phyloP scores from a whole-genome alignment of 352 stramenopile species.

The Phytophthora quininea region DNA sequence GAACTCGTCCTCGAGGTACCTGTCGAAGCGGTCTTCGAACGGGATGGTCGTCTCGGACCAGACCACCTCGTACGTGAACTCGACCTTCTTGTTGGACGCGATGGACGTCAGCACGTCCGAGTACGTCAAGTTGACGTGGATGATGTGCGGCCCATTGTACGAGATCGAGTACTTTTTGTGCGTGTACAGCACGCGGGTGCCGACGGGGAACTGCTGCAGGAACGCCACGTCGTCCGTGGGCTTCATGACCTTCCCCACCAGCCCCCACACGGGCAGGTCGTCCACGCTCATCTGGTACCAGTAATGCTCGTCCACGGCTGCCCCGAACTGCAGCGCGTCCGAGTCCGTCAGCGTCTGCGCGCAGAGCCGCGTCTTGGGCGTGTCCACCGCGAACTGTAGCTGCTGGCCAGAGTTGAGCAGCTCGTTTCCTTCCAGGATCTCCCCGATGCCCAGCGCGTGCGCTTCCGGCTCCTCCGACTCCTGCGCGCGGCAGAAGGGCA shows the following conservation, averaged over 20 bases:
- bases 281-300: constrained; percentile 99
- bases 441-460: constrained; percentile 91
- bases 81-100: constrained; percentile 86
- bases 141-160: constrained; percentile 97
- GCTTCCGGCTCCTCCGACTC: constrained; percentile 32
- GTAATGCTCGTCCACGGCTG: constrained; percentile 95
- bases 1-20: constrained; percentile 99
- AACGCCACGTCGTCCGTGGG: constrained; percentile 82
- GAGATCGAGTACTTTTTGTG: constrained; percentile 96
- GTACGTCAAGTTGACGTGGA: constrained; percentile 98
- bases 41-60: constrained; percentile 92
- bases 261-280: constrained; percentile 98
- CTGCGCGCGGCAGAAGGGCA: constrained; percentile 96
- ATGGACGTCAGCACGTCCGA: constrained; percentile 89
- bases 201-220: constrained; percentile 83
- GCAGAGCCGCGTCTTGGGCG: constrained; percentile 70
- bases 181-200: constrained; percentile 94
- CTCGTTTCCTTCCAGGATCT: constrained; percentile 96
- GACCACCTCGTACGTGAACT: constrained; percentile 95
- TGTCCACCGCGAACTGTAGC: constrained; percentile 80
- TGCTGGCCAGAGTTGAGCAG: constrained; percentile 92
- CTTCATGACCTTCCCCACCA: constrained; percentile 97
- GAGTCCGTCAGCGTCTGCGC: constrained; percentile 71
- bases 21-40: constrained; percentile 97
- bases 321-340: constrained; percentile 82